Percentiles rank a stretch among this genome's conserved stretches.
Conservation (phyloP, 768 basidiomycete genomes). For the Tylopilus felleus region DNA sequence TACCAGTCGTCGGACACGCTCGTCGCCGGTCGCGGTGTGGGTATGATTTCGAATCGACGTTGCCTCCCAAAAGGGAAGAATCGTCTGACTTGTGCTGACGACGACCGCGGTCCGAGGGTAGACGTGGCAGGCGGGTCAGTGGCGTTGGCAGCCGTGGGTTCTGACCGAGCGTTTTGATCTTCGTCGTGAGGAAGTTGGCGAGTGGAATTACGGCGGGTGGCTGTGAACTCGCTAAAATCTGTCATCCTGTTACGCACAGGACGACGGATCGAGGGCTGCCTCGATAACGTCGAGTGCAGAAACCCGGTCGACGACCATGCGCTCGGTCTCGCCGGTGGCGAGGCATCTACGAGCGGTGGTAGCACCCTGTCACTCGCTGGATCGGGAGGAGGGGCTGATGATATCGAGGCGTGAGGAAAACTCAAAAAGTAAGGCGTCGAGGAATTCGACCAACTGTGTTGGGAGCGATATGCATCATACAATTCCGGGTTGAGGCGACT, state of each 20-base stretch:
- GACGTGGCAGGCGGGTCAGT: slow-evolving; percentile 2
- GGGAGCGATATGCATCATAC: slow-evolving; percentile 58
- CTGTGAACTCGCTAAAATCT: slow-evolving; percentile 72
- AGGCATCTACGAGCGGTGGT: slow-evolving; percentile 28
- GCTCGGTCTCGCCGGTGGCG: slow-evolving; percentile 20
- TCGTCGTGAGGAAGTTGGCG: slow-evolving; percentile 33
- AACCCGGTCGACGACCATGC: slow-evolving; percentile 26
- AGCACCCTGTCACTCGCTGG: slow-evolving; percentile 23
- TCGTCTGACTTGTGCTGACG: slow-evolving; percentile 38
- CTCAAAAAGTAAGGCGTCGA: slow-evolving; percentile 22
- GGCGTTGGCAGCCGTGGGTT: neutral
- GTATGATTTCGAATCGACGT: slow-evolving; percentile 41
- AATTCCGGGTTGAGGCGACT: slow-evolving; percentile 55
- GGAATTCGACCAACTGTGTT: slow-evolving; percentile 31
- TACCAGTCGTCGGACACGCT: slow-evolving; percentile 32
- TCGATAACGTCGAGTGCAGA: slow-evolving; percentile 38
- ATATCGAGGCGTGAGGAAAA: slow-evolving; percentile 22
- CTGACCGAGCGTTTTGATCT: slow-evolving; percentile 15
- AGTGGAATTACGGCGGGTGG: slow-evolving; percentile 55
- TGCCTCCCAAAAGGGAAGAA: slow-evolving; percentile 54
- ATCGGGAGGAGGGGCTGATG: slow-evolving; percentile 26
- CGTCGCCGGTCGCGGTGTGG: slow-evolving; percentile 29
- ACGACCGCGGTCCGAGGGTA: slow-evolving; percentile 13
- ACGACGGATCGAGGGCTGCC: slow-evolving; percentile 63
- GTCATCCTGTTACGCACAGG: slow-evolving; percentile 49